These are phyloP conservation scores for Pecoramyces ruminantium DNA, from an alignment of 192 early-diverging fungal genomes.

Conservation along the genomic window DNA sequence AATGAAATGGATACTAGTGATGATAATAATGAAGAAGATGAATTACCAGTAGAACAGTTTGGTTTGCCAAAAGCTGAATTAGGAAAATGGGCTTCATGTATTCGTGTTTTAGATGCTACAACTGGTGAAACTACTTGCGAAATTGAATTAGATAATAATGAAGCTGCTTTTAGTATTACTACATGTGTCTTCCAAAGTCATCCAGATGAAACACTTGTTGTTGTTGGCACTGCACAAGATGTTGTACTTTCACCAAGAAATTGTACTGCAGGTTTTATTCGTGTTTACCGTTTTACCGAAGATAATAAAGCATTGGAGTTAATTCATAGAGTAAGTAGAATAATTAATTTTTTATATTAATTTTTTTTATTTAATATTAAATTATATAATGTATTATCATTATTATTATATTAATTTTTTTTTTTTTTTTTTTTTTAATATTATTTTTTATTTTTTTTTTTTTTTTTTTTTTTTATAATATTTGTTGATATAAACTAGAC, in stretches of 20 bases:
- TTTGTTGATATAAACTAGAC: slow-evolving; percentile 18
- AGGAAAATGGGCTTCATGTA: slow-evolving; percentile 75
- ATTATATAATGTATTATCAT: too few species aligned
- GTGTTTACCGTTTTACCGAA: slow-evolving; percentile 43
- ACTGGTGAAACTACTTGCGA: slow-evolving; percentile 45
- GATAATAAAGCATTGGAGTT: slow-evolving; percentile 53
- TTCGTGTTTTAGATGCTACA: slow-evolving; percentile 63
- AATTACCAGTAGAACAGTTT: slow-evolving; percentile 59
- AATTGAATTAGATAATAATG: slow-evolving; percentile 65
- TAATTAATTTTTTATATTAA: background rate
- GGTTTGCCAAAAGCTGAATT: slow-evolving; percentile 46
- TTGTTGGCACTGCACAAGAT: slow-evolving; percentile 69
- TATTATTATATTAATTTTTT: too few species aligned
- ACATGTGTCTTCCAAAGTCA: slow-evolving; percentile 13
- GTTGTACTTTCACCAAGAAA: slow-evolving; percentile 49
- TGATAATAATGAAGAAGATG: slow-evolving; percentile 31
- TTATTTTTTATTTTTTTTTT: background rate
- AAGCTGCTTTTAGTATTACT: slow-evolving; percentile 52
- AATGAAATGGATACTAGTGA: slow-evolving; percentile 18
- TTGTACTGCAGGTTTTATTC: slow-evolving; percentile 49
- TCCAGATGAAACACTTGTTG: slow-evolving; percentile 40
- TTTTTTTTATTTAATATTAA: background rate
- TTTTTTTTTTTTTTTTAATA: too few species aligned
- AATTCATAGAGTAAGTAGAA: slow-evolving; percentile 33
- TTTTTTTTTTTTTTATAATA: background rate